Base-by-base conservation (phyloP, 352 stramenopile genomes). In the Globisporangium spinosum region DNA sequence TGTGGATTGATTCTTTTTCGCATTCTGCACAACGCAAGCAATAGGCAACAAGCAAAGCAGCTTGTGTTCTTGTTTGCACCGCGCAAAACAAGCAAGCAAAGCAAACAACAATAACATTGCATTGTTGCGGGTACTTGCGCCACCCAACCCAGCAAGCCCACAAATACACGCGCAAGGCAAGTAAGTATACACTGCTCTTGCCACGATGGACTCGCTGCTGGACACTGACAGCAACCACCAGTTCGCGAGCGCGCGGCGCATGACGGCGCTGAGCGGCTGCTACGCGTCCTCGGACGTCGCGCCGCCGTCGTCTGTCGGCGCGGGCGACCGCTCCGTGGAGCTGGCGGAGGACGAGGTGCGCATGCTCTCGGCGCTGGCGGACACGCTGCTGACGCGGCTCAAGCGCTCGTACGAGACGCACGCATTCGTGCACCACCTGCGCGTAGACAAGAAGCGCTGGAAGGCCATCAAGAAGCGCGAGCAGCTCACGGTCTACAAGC, bases 391-490 rank as follows among this genome's bases (percentile, higher is more conserved):
- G 2, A 57, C 63, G 27, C 76, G 89, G 56, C 64, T 78, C 15
- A 70, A 80, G 22, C 65, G 58, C 17, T 65, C 71, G 3, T 89
- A 82, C 70, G 74, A 87, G 38, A 47, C 60, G 23, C 70, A 77
- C 45, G 70, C 65, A 53, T 62, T 71, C 58, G 51, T 22, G 6
- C 62, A 63, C 40, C 64, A 58, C 66, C 57, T 54, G 10, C 65
- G 75, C 15, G 72, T 82, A 43, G 71, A 89, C 55, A 69, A 74
- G 40, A 81, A 75, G 32, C 74, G 81, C 35, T 92, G 84, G 84
- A 92, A 92, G 70, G 53, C 77, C 56, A 54, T 92, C 27, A 89
- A 87, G 75, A 80, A 79, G 54, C 80, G 78, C 47, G 84, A 92
- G 67, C 77, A 89, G 40, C 69, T 92, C 2, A 65, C 64, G 0